A percentile compares a stretch with the other conserved stretches of the same genome.
phyloP scores from a whole-genome alignment of 108 stramenopile genomes.

The Cyclotella sp. region DNA sequence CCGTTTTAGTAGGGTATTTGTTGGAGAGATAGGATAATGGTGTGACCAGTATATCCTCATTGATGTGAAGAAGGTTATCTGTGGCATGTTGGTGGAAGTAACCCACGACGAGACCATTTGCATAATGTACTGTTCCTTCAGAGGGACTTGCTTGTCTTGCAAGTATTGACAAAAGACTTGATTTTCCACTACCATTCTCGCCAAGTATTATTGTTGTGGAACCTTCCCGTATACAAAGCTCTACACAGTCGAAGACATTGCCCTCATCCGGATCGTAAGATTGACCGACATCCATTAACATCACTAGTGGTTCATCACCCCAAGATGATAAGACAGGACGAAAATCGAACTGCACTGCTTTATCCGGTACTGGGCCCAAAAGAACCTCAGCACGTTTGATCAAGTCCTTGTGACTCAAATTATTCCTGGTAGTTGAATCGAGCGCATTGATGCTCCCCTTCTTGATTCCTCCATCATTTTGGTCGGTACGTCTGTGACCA shows the following conservation, averaged over 20 bases:
- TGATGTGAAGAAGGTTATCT: slow-evolving; percentile 69
- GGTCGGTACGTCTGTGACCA: slow-evolving; percentile 64
- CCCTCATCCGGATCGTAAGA: slow-evolving; percentile 29
- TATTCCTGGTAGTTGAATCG: slow-evolving; percentile 57
- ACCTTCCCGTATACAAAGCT: slow-evolving; percentile 74
- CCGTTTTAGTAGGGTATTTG: slow-evolving; percentile 63
- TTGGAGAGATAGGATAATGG: slow-evolving; percentile 54
- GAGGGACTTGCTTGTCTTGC: slow-evolving; percentile 78
- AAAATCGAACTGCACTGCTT: slow-evolving; percentile 81
- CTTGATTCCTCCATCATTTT: slow-evolving; percentile 64
- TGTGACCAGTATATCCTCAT: slow-evolving; percentile 31
- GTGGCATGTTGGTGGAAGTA: slow-evolving; percentile 87
- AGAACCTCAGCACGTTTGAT: slow-evolving; percentile 52
- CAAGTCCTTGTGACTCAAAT: slow-evolving; percentile 53
- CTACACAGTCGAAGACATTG: slow-evolving; percentile 77
- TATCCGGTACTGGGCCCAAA: slow-evolving; percentile 68
- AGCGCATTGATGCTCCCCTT: slow-evolving; percentile 62
- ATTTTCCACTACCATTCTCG: slow-evolving; percentile 89
- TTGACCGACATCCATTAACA: slow-evolving; percentile 72
- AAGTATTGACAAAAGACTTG: slow-evolving; percentile 88
- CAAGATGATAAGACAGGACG: slow-evolving; percentile 55
- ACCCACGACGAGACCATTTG: slow-evolving; percentile 77
- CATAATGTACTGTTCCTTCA: slow-evolving; percentile 80
- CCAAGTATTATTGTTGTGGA: slow-evolving; percentile 76
- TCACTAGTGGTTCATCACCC: slow-evolving; percentile 74